Percentiles rank a stretch among this genome's conserved stretches.
These are phyloP conservation scores for Phytophthora constricta DNA, from an alignment of 352 stramenopile genomes.

Conservation along the genomic window DNA sequence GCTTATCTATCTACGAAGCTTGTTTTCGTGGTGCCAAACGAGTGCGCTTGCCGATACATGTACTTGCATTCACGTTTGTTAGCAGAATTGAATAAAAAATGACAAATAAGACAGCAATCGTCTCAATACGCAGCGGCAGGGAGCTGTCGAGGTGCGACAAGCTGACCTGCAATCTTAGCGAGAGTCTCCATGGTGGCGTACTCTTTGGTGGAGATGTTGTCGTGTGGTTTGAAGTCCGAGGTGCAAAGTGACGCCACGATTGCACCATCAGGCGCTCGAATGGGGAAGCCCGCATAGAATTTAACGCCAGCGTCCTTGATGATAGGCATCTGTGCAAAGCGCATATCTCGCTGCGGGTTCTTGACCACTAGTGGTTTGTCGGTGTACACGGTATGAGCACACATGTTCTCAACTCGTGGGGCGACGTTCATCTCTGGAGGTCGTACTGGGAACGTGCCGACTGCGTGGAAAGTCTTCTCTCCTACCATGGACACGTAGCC, in stretches of 20 bases:
- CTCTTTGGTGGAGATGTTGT: slow-evolving; percentile 65
- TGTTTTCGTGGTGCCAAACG: too few relatives aligned
- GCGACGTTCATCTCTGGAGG: slow-evolving; percentile 35
- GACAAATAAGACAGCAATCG: background rate
- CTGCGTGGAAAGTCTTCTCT: slow-evolving; percentile 46
- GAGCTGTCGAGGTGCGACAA: slow-evolving; percentile 37
- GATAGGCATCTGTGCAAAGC: slow-evolving; percentile 58
- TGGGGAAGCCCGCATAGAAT: slow-evolving; percentile 72
- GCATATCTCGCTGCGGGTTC: slow-evolving; percentile 63
- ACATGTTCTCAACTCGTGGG: slow-evolving; percentile 56
- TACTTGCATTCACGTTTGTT: background rate
- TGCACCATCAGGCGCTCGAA: slow-evolving; percentile 51
- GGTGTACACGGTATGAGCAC: slow-evolving; percentile 57
- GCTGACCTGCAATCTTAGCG: slow-evolving; percentile 47
- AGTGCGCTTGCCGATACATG: too few relatives aligned
- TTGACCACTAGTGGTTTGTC: slow-evolving; percentile 63
- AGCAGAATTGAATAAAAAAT: too few relatives aligned
- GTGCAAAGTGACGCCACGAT: slow-evolving; percentile 62
- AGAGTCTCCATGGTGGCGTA: slow-evolving; percentile 73
- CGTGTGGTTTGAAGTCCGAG: slow-evolving; percentile 48
- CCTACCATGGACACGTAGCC: slow-evolving; percentile 64
- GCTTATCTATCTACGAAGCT: too few relatives aligned
- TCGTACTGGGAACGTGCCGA: slow-evolving; percentile 42
- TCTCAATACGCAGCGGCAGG: slow-evolving; percentile 10
- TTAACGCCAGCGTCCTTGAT: slow-evolving; percentile 49